Evolutionary conservation across 176 grass and related monocot genomes (phyloP).

Genomic region (Poa annua): DNA sequence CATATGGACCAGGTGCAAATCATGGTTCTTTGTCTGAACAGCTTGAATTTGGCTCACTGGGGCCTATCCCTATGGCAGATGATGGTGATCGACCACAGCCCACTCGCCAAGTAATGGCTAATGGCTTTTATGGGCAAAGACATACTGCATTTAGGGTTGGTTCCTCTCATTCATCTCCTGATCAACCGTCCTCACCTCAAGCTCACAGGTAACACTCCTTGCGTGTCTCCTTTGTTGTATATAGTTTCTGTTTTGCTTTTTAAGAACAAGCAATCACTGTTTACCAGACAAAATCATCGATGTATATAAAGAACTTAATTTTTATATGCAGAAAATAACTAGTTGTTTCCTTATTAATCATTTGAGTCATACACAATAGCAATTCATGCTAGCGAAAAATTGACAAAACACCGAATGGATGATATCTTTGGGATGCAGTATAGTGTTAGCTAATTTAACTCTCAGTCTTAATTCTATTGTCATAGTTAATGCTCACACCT

Average conservation of each 20-base stretch:
- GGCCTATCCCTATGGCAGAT: slow-evolving; percentile 48
- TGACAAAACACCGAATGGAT: background rate
- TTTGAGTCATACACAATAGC: background rate
- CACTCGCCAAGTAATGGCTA: slow-evolving; percentile 44
- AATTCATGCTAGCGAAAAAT: slow-evolving; percentile 33
- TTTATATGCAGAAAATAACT: slow-evolving; percentile 22
- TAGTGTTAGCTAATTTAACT: slow-evolving; percentile 9
- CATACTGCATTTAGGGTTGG: slow-evolving; percentile 50
- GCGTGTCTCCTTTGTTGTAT: slow-evolving; percentile 36
- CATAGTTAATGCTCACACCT: slow-evolving; percentile 11
- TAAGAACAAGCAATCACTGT: background rate
- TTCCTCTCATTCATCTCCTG: slow-evolving; percentile 74
- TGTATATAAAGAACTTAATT: background rate
- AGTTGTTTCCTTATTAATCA: slow-evolving; percentile 10
- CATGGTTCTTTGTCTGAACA: slow-evolving; percentile 52
- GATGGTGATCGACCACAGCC: slow-evolving; percentile 44
- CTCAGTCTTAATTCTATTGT: background rate
- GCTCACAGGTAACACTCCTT: slow-evolving; percentile 50
- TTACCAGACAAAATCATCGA: slow-evolving; percentile 12
- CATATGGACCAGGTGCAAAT: slow-evolving; percentile 53
- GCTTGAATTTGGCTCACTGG: slow-evolving; percentile 74
- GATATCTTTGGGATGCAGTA: background rate
- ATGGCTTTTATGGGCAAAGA: slow-evolving; percentile 59
- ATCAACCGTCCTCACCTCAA: slow-evolving; percentile 77
- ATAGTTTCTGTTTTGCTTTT: slow-evolving; percentile 10